Evolutionary conservation across 2,329 filamentous ascomycete species (phyloP), one percentile per base, ranked within the genome.

Genomic region (Thelonectria olida): DNA sequence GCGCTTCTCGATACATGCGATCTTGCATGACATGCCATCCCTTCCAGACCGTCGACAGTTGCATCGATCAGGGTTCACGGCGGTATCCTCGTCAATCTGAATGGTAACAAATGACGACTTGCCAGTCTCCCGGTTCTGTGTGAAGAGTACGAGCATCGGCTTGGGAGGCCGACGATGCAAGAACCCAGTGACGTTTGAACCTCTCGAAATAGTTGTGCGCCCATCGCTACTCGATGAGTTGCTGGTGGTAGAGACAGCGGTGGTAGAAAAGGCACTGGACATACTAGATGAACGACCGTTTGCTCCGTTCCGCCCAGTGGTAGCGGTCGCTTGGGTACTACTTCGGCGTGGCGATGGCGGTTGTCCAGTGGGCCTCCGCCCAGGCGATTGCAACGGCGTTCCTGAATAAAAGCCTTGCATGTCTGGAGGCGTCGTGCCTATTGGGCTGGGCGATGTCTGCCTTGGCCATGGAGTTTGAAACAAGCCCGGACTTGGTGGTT

Each of bases 61-160:
- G 60, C 76, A 78, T 5, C 72, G 70, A 22, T 76, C 72, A 1
- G 74, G 73, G 38, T 79, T 77, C 48, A 76, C 67, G 7, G 68
- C 63, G 7, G 72, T 76, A 10, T 73, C 67, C 12, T 75, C 69
- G 34, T 77, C 75, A 13, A 78, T 65, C 5, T 74, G 67, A 3
- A 78, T 54, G 7, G 72, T 68, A 13, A 77, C 73, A 5, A 78
- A 70, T 1, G 72, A 69, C 12, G 68, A 55, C 25, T 58, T 65
- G 15, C 67, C 66, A 1, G 63, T 67, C 22, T 66, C 47, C 1
- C 53, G 39, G 45, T 64, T 68, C 25, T 71, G 68, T 0, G 75
- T 76, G 48, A 76, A 78, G 7, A 78, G 54, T 2, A 77, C 75
- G 5, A 78, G 69, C 70, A 76, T 71, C 2, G 76, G 76, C 36